phyloP scores from a whole-genome alignment of 1,284 basidiomycete species.

The Phylloboletellus chloephorus region DNA sequence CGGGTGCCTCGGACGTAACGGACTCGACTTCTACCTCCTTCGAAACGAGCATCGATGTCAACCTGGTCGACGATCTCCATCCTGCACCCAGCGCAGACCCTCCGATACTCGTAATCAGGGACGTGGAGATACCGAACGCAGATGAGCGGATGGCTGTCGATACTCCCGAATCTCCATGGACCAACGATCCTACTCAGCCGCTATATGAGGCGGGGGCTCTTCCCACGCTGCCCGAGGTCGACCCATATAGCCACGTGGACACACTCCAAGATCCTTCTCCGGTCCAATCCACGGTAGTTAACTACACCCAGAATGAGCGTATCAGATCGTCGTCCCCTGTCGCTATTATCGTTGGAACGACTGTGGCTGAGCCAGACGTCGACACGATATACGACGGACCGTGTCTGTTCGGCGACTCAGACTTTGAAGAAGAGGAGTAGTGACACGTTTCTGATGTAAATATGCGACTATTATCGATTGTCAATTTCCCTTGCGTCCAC shows the following conservation, averaged over 20 bases:
- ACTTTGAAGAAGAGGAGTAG: conserved; percentile 25
- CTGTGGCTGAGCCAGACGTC: conserved; percentile 1
- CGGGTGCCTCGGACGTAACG: background rate
- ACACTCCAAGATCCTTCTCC: background rate
- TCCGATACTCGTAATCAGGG: background rate
- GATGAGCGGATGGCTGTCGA: conserved; percentile 1
- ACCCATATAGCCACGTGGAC: background rate
- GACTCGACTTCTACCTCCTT: background rate
- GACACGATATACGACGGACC: conserved; percentile 21
- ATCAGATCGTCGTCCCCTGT: background rate
- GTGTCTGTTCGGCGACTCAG: conserved; percentile 29
- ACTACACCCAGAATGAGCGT: background rate
- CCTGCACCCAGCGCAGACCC: background rate
- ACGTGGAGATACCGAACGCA: conserved; percentile 1
- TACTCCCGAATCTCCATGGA: background rate
- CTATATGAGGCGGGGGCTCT: background rate
- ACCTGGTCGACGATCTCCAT: background rate
- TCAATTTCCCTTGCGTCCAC: too few relatives aligned
- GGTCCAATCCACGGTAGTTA: background rate
- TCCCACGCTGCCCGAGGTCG: background rate
- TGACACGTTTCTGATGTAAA: background rate
- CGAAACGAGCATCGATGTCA: conserved; percentile 2
- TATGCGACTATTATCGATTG: too few relatives aligned
- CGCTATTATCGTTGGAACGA: background rate
- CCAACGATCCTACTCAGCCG: background rate